Conservation (phyloP, 371 early-diverging fungal genomes). For the Quaeritorhiza haematococci region DNA sequence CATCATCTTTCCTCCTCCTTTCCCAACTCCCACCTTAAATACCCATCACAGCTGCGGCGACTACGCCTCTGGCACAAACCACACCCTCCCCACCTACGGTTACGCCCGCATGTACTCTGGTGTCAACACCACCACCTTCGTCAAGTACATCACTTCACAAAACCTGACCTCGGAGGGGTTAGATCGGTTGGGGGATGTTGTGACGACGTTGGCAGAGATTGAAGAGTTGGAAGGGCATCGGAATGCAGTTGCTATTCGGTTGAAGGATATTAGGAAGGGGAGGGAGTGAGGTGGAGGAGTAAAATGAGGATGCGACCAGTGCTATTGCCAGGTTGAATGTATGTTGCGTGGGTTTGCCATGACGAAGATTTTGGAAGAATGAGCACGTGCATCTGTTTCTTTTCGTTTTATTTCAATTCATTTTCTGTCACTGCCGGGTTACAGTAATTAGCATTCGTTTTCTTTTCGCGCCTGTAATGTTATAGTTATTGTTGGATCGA, state of each 20-base stretch:
- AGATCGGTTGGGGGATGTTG: constrained; percentile 76
- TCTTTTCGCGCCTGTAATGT: no score
- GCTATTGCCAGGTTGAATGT: no score
- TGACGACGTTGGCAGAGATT: constrained; percentile 87
- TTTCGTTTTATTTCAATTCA: no score
- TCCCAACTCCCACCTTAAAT: not conserved
- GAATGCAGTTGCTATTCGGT: constrained; percentile 89
- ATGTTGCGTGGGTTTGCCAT: no score
- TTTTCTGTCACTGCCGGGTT: no score
- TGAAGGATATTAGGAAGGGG: constrained; percentile 41
- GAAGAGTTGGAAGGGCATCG: constrained; percentile 95
- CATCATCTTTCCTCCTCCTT: not conserved
- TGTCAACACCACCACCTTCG: constrained; percentile 88
- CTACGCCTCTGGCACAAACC: constrained; percentile 98
- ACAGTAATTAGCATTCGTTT: no score
- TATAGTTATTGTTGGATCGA: no score
- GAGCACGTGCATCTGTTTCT: no score
- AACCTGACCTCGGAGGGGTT: constrained; percentile 84
- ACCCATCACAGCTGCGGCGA: constrained; percentile 78
- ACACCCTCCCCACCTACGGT: constrained; percentile 97
- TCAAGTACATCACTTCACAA: constrained; percentile 94
- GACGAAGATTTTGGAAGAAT: no score
- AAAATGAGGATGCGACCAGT: no score
- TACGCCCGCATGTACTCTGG: constrained; percentile 97
- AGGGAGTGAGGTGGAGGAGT: not conserved